These are phyloP conservation scores for Phaeosphaeria sp. DNA, from an alignment of 2,329 filamentous ascomycete species.

Conservation along the genomic window DNA sequence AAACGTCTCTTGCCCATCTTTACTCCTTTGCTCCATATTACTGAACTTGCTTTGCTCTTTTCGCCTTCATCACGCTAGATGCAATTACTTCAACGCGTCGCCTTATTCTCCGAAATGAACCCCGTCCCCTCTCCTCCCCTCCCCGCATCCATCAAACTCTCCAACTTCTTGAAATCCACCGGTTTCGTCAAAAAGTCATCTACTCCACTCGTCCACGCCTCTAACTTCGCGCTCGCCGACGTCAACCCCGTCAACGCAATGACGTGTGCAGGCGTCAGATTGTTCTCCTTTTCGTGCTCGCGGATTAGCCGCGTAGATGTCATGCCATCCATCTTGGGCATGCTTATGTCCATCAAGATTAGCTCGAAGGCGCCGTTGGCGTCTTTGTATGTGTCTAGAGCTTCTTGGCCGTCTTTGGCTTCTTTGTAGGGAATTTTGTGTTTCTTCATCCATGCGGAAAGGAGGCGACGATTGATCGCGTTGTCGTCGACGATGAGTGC, in stretches of 20 bases:
- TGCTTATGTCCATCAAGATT: constrained; percentile 42
- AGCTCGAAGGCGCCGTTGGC: constrained; percentile 15
- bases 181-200: constrained; percentile 35
- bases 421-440: constrained; percentile 21
- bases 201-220: constrained; percentile 28
- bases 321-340: constrained; percentile 42
- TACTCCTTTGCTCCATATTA: background rate
- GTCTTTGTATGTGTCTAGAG: constrained; percentile 26
- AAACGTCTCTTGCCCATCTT: background rate
- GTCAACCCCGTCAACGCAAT: constrained; percentile 34
- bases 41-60: background rate
- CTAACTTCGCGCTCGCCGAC: constrained; percentile 16
- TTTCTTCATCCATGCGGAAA: constrained; percentile 33
- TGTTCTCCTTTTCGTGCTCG: constrained; percentile 19
- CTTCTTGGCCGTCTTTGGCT: constrained; percentile 35
- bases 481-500: constrained; percentile 48
- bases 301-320: constrained; percentile 34
- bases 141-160: constrained; percentile 9
- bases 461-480: constrained; percentile 39
- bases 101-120: constrained; percentile 6
- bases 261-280: constrained; percentile 7
- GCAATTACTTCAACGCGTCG: too few relatives aligned
- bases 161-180: constrained; percentile 26
- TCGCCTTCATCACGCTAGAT: too few relatives aligned
- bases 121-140: constrained; percentile 10